Conservation (phyloP, 2,329 filamentous ascomycete species). For the Trichoderma sp. region DNA sequence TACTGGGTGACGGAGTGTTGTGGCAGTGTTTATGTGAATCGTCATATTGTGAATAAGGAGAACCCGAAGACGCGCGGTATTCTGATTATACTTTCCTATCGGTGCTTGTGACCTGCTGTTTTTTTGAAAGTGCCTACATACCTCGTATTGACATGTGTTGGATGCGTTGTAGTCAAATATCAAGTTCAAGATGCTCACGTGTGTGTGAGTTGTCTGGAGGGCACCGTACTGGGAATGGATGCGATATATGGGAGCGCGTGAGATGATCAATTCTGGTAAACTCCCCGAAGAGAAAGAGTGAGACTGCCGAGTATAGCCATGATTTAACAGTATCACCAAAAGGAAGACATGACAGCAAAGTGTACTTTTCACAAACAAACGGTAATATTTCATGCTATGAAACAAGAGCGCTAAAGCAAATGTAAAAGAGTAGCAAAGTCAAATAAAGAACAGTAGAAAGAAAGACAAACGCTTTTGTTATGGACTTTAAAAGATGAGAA, state of each 20-base stretch:
- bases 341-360: background rate
- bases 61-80: background rate
- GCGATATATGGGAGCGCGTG: background rate
- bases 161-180: background rate
- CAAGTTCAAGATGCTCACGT: background rate
- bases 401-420: background rate
- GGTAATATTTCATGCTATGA: background rate
- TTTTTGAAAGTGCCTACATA: background rate
- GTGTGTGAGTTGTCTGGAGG: background rate
- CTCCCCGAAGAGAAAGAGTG: background rate
- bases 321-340: background rate
- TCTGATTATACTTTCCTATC: background rate
- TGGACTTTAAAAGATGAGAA: background rate
- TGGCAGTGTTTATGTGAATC: background rate
- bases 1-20: background rate
- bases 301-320: background rate
- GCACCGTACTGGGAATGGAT: background rate
- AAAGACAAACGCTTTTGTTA: background rate
- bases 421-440: background rate
- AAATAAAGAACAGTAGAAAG: background rate
- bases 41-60: background rate
- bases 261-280: background rate
- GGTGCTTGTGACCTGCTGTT: constrained; percentile 1
- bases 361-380: background rate
- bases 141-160: background rate